Percentiles rank a stretch among this genome's conserved stretches.
Conservation (phyloP, 192 early-diverging fungal species). For the Coemansia sp. region DNA sequence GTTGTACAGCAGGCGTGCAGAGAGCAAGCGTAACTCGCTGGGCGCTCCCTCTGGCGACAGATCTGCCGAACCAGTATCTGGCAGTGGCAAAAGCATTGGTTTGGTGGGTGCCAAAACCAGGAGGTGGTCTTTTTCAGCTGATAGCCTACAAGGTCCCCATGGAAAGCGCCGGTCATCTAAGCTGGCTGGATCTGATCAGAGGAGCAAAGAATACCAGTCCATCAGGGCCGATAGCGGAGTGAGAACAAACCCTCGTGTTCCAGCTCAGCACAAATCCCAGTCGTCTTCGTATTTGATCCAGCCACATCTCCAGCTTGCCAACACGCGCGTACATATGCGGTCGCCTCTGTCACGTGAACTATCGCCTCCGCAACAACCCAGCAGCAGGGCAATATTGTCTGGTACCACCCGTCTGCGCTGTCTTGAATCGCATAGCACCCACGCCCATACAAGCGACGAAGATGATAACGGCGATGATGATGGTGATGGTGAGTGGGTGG, state of each 20-base stretch:
- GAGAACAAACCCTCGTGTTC: no score
- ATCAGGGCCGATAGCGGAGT: no score
- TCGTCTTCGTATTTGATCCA: no score
- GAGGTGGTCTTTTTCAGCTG: conserved; percentile 10
- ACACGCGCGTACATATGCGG: background rate
- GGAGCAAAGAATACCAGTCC: no score
- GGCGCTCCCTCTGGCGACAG: no score
- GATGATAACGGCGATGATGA: background rate
- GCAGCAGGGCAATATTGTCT: no score
- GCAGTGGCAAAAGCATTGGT: no score
- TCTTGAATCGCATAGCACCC: background rate
- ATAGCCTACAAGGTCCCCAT: background rate
- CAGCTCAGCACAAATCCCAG: no score
- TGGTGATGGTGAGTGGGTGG: conserved; percentile 1
- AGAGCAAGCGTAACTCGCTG: conserved; percentile 12
- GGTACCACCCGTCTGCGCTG: background rate
- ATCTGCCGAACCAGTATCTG: background rate
- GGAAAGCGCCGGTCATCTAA: no score
- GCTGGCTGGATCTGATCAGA: no score
- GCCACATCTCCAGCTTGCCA: no score
- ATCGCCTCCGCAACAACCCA: background rate
- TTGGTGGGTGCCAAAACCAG: conserved; percentile 1
- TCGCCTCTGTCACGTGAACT: conserved; percentile 5
- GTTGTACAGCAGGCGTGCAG: conserved; percentile 12
- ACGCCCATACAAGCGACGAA: background rate